Evolutionary conservation across 2,329 filamentous ascomycete genomes (phyloP), one percentile per base, ranked within the genome.

Genomic region (Aureobasidium uvarum): DNA sequence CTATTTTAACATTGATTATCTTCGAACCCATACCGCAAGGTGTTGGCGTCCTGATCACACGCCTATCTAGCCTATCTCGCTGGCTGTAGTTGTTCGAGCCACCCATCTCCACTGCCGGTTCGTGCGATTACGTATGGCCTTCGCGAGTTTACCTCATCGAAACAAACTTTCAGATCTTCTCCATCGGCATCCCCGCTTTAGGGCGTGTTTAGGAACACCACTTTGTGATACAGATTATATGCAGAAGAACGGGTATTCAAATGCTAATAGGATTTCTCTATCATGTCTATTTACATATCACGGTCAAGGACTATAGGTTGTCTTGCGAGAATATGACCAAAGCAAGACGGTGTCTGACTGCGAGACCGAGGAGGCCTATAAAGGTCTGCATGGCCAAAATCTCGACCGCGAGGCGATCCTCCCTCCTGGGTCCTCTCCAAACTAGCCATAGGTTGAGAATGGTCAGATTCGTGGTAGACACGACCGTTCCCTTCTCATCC

Each of bases 361-460:
- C 91, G 67, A 99, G 79, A 23, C 93, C 95, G 48, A 91, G 79
- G n/a, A 96, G 76, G 8, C 95, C 95, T 68, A 90, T 85, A 5
- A 83, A 77, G 18, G 86, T 80, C 81, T 99, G 95, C 77, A 97
- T 84, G n/a, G 79, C 79, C 52, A 95, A 84, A 67, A 99, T 83
- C 75, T 95, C 91, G 74, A 86, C 81, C 31, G 92, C 91, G 63
- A 99, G 82, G 52, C 86, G 84, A 77, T 96, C 90, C 76, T 99
- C 95, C 68, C 90, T 85, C 82, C 96, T 85, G 2, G 95, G 93
- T 0, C 95, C 95, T 75, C 93, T 89, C 91, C 92, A 96, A 60
- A 98, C 91, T 68, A 99, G 81, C 94, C 94, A 99, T 65, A 99
- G 83, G 75, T 99, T 99, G 70, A 99, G 82, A 55, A 99, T 85